These are phyloP conservation scores for Fremontodendron californicum DNA, from an alignment of 345 rosid species.

Conservation along the genomic window DNA sequence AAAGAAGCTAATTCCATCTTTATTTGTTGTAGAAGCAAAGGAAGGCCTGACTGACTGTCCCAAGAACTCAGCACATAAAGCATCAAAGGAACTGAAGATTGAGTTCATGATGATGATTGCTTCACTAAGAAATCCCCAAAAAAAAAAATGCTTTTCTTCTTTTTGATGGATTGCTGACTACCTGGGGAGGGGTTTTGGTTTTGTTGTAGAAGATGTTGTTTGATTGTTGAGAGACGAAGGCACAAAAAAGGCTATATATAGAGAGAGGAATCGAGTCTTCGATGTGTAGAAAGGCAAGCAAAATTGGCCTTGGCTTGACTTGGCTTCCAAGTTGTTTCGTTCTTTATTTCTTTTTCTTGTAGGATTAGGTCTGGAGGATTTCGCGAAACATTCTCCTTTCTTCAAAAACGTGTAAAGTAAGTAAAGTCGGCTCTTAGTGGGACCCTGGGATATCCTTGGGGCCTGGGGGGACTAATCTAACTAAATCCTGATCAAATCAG, in stretches of 20 bases:
- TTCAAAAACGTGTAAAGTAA: slow-evolving; percentile 3
- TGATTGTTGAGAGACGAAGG: background rate
- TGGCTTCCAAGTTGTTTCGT: slow-evolving; percentile 12
- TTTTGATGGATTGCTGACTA: background rate
- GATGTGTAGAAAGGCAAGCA: background rate
- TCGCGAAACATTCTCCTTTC: background rate
- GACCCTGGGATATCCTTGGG: background rate
- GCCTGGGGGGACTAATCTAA: background rate
- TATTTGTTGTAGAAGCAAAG: slow-evolving; percentile 12
- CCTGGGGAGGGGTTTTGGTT: background rate
- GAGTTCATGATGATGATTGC: slow-evolving; percentile 48
- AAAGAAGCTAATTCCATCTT: background rate
- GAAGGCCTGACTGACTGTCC: slow-evolving; percentile 34
- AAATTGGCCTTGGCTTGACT: background rate
- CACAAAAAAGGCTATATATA: background rate
- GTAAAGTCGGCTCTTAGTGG: background rate
- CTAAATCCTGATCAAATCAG: background rate
- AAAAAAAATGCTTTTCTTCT: background rate
- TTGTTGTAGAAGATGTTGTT: background rate
- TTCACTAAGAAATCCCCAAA: background rate
- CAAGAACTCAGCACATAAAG: slow-evolving; percentile 51
- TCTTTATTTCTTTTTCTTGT: background rate
- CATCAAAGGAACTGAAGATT: slow-evolving; percentile 72
- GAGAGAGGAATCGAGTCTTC: background rate
- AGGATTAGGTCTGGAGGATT: background rate